Base-by-base conservation (phyloP, 2,329 filamentous ascomycete species). In the Triangularia verruculosa region DNA sequence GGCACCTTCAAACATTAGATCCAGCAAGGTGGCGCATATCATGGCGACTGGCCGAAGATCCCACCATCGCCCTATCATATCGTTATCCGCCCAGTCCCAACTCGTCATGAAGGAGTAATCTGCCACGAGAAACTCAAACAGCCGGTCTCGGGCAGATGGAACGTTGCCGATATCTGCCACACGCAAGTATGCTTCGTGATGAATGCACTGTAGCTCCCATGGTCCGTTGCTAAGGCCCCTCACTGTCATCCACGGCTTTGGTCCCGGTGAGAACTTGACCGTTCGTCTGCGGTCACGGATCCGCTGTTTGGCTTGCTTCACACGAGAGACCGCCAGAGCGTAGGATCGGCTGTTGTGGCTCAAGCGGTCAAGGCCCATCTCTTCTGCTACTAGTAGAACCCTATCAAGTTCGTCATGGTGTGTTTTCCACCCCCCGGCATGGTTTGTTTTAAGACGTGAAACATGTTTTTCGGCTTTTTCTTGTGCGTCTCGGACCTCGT, bases 61-160 rank as follows among this genome's bases (percentile, higher is more conserved):
- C 63, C 63, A 65, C 63, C 63, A 65, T 22, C 59, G 25, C 13
- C 59, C 63, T 4, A 65, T 32, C 59, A 61, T 62, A 30, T 62
- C 57, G 2, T 27, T 32, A 17, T 65, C 63, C 3, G 63, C 59
- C 8, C 63, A 30, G 24, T 65, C 63, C 63, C 63, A 65, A 4
- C 59, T 62, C 22, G 63, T 30, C 63, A 65, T 65, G 39, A 65
- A 65, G 6, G 63, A 62, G 57, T 65, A 65, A 32, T 65, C 63
- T 2, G 59, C 56, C 15, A 65, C 28, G 12, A 65, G 55, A 53
- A 65, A 65, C 60, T 65, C 63, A 17, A 65, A 59, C 28, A 65
- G 30, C 28, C 59, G 52, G 32, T 65, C 63, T 17, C 63, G 39
- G 4, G 63, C 63, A n/a, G 63, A 30, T 8, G 59, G 52, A 20